phyloP scores from a whole-genome alignment of 768 basidiomycete genomes.

The Tylopilus vinaceipallidus region DNA sequence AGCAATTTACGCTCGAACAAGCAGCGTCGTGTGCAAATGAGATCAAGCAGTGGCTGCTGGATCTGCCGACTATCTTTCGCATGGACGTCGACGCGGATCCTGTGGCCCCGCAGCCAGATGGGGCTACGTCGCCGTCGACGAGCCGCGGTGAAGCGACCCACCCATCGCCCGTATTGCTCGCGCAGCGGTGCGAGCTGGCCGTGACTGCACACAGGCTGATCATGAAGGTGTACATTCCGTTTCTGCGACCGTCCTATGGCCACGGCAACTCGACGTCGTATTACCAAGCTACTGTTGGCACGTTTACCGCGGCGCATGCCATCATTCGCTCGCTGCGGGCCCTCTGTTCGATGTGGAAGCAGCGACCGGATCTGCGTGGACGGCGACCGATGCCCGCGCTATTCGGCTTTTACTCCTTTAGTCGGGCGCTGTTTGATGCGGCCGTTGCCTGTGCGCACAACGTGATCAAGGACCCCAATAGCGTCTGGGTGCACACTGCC shows the following conservation, averaged over 20 bases:
- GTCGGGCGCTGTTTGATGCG: conserved; percentile 64
- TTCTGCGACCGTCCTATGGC: conserved; percentile 43
- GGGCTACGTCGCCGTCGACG: conserved; percentile 3
- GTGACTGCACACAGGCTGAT: conserved; percentile 60
- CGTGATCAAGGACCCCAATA: conserved; percentile 50
- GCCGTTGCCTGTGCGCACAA: conserved; percentile 63
- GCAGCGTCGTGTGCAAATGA: conserved; percentile 58
- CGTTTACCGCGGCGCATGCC: conserved; percentile 63
- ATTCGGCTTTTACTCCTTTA: conserved; percentile 58
- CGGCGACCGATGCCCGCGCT: conserved; percentile 41
- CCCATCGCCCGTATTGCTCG: conserved; percentile 39
- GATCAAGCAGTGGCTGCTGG: conserved; percentile 50
- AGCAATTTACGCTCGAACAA: conserved; percentile 55
- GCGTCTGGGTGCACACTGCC: conserved; percentile 47
- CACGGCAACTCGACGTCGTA: conserved; percentile 31
- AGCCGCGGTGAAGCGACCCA: conserved; percentile 13
- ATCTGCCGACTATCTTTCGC: conserved; percentile 51
- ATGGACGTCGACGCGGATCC: conserved; percentile 38
- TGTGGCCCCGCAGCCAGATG: conserved; percentile 10
- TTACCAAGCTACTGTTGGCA: conserved; percentile 55
- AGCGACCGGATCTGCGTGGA: conserved; percentile 31
- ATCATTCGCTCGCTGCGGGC: conserved; percentile 53
- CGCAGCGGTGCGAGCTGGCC: conserved; percentile 58
- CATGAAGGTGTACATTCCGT: conserved; percentile 66
- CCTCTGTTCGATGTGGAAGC: conserved; percentile 41